Base-by-base conservation (phyloP, 768 basidiomycete genomes). In the Rhizopogon roseolus region DNA sequence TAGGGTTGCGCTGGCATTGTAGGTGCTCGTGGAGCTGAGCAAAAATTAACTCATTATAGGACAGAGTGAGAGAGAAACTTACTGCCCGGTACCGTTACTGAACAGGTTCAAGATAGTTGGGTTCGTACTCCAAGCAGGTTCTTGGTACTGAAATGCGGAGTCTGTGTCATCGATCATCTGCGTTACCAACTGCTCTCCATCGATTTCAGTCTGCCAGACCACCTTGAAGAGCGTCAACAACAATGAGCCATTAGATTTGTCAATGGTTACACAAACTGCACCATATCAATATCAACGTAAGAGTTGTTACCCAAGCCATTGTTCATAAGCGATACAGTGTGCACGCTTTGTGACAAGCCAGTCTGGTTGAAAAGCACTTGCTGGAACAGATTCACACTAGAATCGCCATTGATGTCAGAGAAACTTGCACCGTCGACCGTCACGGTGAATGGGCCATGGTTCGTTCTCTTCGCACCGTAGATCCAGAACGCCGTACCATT, bases 281-380 rank as follows among this genome's bases (percentile, higher is more conserved):
- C 80, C 56, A 74, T 79, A 52, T 82, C 81, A 25, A 82, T 63
- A 57, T 79, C 81, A 42, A 82, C 59, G 42, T 63, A 69, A 17
- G 43, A 43, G 32, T 56, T 41, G 49, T 73, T 74, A 10, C 34
- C 34, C 3, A 64, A 60, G 27, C 76, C 67, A 5, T 64, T 72
- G 39, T 68, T 68, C 48, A 57, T 66, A 44, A 70, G 5, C 13
- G 49, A 57, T 6, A 81, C 64, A 0, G 63, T 64, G 55, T 82
- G 81, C 28, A 39, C 48, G 4, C 57, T 71, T 40, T 73, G 64
- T 4, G 52, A 41, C 48, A 81, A 61, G 3, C 64, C 58, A 28
- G 67, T 65, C 1, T 53, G 58, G 5, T 66, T 67, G 60, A 75
- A 81, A n/a, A 82, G 63, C 5, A 63, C 49, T 22, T 70, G 67